These are phyloP conservation scores for Fusarium sp. DNA, from an alignment of 2,329 filamentous ascomycete species.

Conservation along the genomic window DNA sequence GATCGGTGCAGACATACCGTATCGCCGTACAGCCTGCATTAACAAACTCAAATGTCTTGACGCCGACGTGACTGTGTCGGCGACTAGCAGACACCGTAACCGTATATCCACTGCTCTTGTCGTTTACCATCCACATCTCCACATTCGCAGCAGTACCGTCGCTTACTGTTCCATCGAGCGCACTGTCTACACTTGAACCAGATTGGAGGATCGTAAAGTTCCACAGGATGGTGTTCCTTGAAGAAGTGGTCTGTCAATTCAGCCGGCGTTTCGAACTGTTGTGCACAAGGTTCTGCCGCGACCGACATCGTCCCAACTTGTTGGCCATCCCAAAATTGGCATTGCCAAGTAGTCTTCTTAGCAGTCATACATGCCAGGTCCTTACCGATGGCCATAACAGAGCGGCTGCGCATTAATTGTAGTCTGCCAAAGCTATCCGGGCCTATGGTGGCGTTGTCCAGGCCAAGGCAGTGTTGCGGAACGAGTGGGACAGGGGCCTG, in stretches of 20 bases:
- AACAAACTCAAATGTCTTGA: slow-evolving; percentile 1
- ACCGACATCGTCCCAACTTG: background rate
- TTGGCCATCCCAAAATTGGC: slow-evolving; percentile 1
- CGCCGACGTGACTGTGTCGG: slow-evolving; percentile 27
- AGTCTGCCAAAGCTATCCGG: background rate
- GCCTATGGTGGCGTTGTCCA: background rate
- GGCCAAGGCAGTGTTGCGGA: background rate
- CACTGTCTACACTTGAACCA: slow-evolving; percentile 10
- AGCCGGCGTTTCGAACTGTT: slow-evolving; percentile 6
- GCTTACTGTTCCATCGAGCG: slow-evolving; percentile 13
- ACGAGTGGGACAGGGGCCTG: background rate
- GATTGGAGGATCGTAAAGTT: background rate
- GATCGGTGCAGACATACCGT: background rate
- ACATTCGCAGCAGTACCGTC: slow-evolving; percentile 12
- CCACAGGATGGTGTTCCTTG: slow-evolving; percentile 1
- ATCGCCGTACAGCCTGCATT: background rate
- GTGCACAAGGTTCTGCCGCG: background rate
- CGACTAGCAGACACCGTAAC: slow-evolving; percentile 15
- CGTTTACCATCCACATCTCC: slow-evolving; percentile 10
- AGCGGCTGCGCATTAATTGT: slow-evolving; percentile 7
- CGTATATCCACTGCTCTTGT: slow-evolving; percentile 30
- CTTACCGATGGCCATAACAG: slow-evolving; percentile 20
- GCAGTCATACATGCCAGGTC: background rate
- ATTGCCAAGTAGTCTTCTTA: slow-evolving; percentile 16
- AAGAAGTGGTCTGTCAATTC: slow-evolving; percentile 12